Evolutionary conservation across 163 green algal species (phyloP).

Genomic region (Prototheca cutis): DNA sequence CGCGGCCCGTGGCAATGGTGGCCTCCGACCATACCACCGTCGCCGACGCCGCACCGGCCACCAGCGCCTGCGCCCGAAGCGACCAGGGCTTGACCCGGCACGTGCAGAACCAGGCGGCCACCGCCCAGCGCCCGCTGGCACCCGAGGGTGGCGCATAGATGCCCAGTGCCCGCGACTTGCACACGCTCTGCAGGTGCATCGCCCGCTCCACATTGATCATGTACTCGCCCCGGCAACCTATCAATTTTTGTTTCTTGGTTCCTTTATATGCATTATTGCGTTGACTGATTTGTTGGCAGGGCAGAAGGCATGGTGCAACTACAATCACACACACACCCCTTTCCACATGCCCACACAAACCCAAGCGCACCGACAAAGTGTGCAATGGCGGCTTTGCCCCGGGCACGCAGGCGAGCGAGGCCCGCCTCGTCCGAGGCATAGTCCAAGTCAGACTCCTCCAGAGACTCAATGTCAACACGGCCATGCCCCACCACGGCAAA

Average conservation of each 20-base stretch:
- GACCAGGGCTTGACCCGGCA: slow-evolving; percentile 39
- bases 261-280: no score
- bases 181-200: slow-evolving; percentile 50
- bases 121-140: background rate
- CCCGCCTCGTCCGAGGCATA: slow-evolving; percentile 45
- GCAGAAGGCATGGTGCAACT: no score
- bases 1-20: slow-evolving; percentile 45
- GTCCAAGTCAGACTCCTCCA: slow-evolving; percentile 60
- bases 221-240: slow-evolving; percentile 41
- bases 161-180: slow-evolving; percentile 29
- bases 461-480: slow-evolving; percentile 36
- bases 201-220: slow-evolving; percentile 39
- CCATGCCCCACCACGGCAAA: slow-evolving; percentile 8
- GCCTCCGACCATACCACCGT: slow-evolving; percentile 65
- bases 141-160: slow-evolving; percentile 13
- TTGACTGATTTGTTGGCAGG: no score
- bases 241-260: no score
- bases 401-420: slow-evolving; percentile 42
- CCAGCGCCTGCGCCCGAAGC: slow-evolving; percentile 23
- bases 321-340: slow-evolving; percentile 2
- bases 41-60: slow-evolving; percentile 31
- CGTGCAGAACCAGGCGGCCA: slow-evolving; percentile 15
- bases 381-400: slow-evolving; percentile 33
- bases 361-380: slow-evolving; percentile 13
- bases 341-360: slow-evolving; percentile 5